phyloP scores from a whole-genome alignment of 352 stramenopile species.

The Thalassiosira hispida region DNA sequence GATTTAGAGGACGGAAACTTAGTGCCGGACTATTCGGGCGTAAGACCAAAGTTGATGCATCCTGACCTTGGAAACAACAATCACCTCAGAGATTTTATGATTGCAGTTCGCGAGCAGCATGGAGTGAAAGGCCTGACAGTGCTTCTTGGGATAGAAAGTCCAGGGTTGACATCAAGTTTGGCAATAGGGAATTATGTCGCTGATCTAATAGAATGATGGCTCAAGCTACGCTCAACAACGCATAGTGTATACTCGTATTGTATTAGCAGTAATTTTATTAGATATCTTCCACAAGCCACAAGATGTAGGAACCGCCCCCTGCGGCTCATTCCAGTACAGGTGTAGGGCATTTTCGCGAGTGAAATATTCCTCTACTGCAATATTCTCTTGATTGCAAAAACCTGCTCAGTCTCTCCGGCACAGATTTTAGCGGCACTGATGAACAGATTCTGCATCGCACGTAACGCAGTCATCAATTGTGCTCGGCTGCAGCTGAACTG shows the following conservation, averaged over 20 bases:
- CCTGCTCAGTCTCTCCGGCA: too few relatives aligned
- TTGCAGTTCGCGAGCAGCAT: conserved; percentile 86
- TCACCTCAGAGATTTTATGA: conserved; percentile 89
- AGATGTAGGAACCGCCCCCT: too few relatives aligned
- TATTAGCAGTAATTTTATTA: too few relatives aligned
- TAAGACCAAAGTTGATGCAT: conserved; percentile 92
- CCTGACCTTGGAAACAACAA: conserved; percentile 42
- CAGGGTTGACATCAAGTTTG: conserved; percentile 86
- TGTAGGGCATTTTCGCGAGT: too few relatives aligned
- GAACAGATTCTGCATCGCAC: conserved; percentile 27
- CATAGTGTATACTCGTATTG: neutral
- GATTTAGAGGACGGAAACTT: conserved; percentile 83
- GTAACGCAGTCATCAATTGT: conserved; percentile 39
- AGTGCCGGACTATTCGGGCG: conserved; percentile 93
- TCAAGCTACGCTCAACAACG: neutral
- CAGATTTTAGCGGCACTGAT: conserved; percentile 41
- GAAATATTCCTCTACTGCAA: too few relatives aligned
- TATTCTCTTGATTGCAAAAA: too few relatives aligned
- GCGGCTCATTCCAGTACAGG: too few relatives aligned
- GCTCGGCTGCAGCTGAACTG: conserved; percentile 82
- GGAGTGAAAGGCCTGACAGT: conserved; percentile 89
- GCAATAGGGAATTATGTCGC: conserved; percentile 63
- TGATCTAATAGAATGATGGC: conserved; percentile 23
- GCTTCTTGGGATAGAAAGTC: conserved; percentile 95
- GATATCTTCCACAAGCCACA: too few relatives aligned